phyloP scores from a whole-genome alignment of 208 protist species.

The Leishmania guyanensis region DNA sequence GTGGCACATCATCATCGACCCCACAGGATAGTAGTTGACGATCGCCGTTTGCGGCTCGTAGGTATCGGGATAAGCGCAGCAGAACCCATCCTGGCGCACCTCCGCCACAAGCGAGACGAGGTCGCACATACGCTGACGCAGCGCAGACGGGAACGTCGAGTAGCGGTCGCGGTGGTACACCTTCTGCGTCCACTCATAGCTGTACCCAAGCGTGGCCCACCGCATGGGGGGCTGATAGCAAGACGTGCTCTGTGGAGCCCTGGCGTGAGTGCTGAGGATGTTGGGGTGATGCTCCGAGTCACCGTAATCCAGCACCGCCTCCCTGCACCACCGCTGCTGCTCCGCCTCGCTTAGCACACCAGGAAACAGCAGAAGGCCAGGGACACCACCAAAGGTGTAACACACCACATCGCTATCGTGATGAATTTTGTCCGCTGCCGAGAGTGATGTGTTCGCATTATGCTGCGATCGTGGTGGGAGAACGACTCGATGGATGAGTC shows the following conservation, averaged over 20 bases:
- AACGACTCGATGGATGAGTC: conserved; percentile 38
- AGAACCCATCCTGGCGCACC: conserved; percentile 45
- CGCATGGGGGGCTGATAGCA: conserved; percentile 87
- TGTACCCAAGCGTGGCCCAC: conserved; percentile 89
- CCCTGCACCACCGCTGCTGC: conserved; percentile 61
- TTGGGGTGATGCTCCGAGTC: conserved; percentile 71
- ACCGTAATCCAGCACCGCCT: conserved; percentile 62
- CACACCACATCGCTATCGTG: conserved; percentile 28
- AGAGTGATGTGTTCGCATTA: not conserved
- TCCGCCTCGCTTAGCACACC: conserved; percentile 43
- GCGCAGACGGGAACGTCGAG: conserved; percentile 51
- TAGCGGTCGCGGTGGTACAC: conserved; percentile 61
- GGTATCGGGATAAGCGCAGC: conserved; percentile 19
- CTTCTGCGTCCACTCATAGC: conserved; percentile 88
- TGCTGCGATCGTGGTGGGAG: not conserved
- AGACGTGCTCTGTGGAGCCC: conserved; percentile 45
- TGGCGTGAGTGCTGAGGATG: conserved; percentile 84
- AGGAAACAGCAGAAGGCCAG: conserved; percentile 75
- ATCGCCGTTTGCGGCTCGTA: conserved; percentile 89
- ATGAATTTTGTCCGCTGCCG: not conserved
- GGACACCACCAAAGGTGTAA: conserved; percentile 75
- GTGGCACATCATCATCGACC: conserved; percentile 90
- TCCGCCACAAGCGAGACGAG: conserved; percentile 41
- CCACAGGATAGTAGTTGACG: conserved; percentile 91
- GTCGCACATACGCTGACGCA: conserved; percentile 50